Percentiles rank a stretch among this genome's conserved stretches.
These are phyloP conservation scores for Candida krabiensis DNA, from an alignment of 805 yeast genomes.

Conservation along the genomic window DNA sequence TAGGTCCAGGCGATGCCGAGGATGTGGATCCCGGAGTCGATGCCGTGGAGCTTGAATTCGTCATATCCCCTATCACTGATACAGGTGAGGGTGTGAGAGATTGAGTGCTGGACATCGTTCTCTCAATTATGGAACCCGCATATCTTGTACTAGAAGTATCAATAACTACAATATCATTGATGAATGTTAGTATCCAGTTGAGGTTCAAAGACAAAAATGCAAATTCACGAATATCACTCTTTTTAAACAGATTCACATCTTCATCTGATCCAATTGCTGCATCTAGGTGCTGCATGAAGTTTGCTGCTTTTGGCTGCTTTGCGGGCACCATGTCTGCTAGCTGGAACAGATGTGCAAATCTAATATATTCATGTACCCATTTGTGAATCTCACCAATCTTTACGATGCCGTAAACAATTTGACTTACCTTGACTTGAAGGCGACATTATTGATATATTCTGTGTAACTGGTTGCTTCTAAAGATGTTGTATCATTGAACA, in stretches of 20 bases:
- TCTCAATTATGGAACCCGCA: background rate
- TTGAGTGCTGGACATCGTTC: constrained; percentile 2
- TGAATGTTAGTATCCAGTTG: constrained; percentile 6
- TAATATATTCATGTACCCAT: too few species aligned
- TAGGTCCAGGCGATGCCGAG: constrained; percentile 11
- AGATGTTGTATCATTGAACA: background rate
- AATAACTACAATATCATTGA: background rate
- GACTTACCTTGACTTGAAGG: background rate
- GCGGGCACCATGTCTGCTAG: too few species aligned
- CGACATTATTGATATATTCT: background rate
- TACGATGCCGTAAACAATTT: too few species aligned
- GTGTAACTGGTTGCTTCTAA: background rate
- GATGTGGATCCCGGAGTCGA: constrained; percentile 10
- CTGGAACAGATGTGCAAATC: too few species aligned
- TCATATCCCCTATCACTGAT: constrained; percentile 3
- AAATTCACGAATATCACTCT: too few species aligned
- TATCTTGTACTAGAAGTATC: constrained; percentile 1
- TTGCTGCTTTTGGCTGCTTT: too few species aligned
- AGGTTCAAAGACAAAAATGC: too few species aligned
- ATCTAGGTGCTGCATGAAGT: background rate
- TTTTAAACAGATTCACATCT: too few species aligned
- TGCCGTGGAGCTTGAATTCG: constrained; percentile 9
- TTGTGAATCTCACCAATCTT: background rate
- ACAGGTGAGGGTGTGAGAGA: background rate
- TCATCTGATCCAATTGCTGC: background rate